Evolutionary conservation across 441 rosid genomes (phyloP).

Genomic region (Aquilaria agallochum): DNA sequence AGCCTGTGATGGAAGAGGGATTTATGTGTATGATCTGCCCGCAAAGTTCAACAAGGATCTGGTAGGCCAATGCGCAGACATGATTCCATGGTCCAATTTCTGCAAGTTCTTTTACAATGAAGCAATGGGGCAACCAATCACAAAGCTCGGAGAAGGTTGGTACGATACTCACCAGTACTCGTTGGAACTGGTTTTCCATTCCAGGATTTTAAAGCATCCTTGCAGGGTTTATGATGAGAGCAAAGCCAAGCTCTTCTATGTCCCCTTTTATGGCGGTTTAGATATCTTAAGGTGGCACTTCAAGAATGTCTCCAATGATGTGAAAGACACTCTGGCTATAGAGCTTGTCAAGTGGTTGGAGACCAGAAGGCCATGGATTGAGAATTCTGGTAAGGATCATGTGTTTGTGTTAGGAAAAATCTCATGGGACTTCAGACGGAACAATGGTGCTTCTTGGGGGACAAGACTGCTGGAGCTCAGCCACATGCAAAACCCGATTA

Average conservation of each 20-base stretch:
- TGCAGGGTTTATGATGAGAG: slow-evolving; percentile 66
- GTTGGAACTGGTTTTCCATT: slow-evolving; percentile 77
- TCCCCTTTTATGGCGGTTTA: slow-evolving; percentile 77
- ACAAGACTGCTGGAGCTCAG: slow-evolving; percentile 56
- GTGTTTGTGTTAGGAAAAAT: slow-evolving; percentile 76
- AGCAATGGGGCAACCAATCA: slow-evolving; percentile 52
- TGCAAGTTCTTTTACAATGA: slow-evolving; percentile 50
- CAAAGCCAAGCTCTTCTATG: slow-evolving; percentile 74
- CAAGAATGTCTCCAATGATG: slow-evolving; percentile 69
- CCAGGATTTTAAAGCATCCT: slow-evolving; percentile 64
- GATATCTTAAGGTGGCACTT: slow-evolving; percentile 93
- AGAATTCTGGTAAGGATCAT: slow-evolving; percentile 68
- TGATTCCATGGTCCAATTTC: slow-evolving; percentile 70
- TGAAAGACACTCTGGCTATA: slow-evolving; percentile 48
- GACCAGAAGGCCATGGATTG: slow-evolving; percentile 47
- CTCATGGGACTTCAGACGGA: slow-evolving; percentile 89
- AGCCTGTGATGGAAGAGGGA: slow-evolving; percentile 52
- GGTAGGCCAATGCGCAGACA: slow-evolving; percentile 68
- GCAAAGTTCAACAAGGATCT: slow-evolving; percentile 78
- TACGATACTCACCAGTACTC: slow-evolving; percentile 73
- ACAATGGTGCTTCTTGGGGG: slow-evolving; percentile 50
- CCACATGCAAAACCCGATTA: slow-evolving; percentile 76
- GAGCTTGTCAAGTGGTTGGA: slow-evolving; percentile 76
- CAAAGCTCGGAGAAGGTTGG: slow-evolving; percentile 60
- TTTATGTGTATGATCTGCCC: slow-evolving; percentile 75